Conservation (phyloP, 305 asterid species). For the Solanum hybrid region DNA sequence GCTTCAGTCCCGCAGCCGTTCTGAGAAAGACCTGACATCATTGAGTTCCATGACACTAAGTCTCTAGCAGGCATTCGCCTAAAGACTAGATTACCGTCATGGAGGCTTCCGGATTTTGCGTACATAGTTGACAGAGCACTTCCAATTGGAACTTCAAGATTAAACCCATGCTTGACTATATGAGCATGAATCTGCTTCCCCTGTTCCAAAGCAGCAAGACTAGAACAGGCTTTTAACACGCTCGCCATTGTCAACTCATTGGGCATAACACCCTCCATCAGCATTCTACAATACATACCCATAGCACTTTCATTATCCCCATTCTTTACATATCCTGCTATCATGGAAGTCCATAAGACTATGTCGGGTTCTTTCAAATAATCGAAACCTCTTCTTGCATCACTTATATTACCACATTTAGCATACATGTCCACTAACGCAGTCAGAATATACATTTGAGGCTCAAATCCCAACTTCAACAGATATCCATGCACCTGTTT, state of each 20-base stretch:
- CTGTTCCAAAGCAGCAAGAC: conserved; percentile 73
- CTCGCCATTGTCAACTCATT: conserved; percentile 82
- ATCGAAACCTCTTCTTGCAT: conserved; percentile 66
- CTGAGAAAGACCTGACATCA: conserved; percentile 84
- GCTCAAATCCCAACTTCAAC: conserved; percentile 55
- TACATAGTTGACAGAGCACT: conserved; percentile 88
- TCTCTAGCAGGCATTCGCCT: conserved; percentile 63
- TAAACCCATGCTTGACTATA: conserved; percentile 58
- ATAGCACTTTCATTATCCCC: conserved; percentile 65
- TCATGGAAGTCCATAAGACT: conserved; percentile 87
- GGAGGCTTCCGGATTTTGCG: conserved; percentile 65
- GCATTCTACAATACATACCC: conserved; percentile 65
- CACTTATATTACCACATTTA: conserved; percentile 54
- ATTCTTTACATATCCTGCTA: conserved; percentile 70
- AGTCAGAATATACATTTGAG: conserved; percentile 65
- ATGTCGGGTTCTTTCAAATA: conserved; percentile 49
- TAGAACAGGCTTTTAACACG: conserved; percentile 76
- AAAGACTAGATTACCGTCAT: conserved; percentile 46
- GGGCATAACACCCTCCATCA: conserved; percentile 45
- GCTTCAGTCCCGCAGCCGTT: conserved; percentile 67
- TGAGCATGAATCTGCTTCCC: conserved; percentile 84
- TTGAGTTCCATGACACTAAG: conserved; percentile 78
- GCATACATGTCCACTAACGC: conserved; percentile 93
- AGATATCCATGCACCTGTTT: conserved; percentile 60
- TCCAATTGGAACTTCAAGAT: conserved; percentile 75